Evolutionary conservation across 257 asterid species (phyloP).

Genomic region (Verbena officinalis): DNA sequence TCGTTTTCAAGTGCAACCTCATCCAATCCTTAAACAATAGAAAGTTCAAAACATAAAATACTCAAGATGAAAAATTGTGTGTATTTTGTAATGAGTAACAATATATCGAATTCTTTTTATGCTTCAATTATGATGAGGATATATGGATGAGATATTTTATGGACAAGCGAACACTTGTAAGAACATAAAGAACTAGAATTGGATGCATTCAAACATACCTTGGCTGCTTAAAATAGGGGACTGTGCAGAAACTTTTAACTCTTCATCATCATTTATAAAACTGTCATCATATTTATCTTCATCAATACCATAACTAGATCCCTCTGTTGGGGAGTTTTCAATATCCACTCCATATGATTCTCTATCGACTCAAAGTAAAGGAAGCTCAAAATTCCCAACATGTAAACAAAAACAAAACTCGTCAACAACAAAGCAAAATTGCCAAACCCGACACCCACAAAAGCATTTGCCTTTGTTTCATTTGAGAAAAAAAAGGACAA

Average conservation of each 20-base stretch:
- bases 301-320: conserved; percentile 50
- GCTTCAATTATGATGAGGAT: conserved; percentile 12
- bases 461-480: not conserved
- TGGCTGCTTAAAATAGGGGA: conserved; percentile 48
- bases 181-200: conserved; percentile 4
- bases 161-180: not conserved
- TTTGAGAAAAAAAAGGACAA: not conserved
- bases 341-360: conserved; percentile 90
- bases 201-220: conserved; percentile 42
- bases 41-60: conserved; percentile 22
- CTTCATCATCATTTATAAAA: conserved; percentile 75
- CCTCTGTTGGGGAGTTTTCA: conserved; percentile 61
- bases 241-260: conserved; percentile 36
- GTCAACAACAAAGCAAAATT: conserved; percentile 8
- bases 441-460: conserved; percentile 4
- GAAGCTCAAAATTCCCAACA: conserved; percentile 32
- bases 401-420: conserved; percentile 9
- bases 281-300: conserved; percentile 81
- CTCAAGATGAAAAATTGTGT: conserved; percentile 7
- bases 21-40: conserved; percentile 35
- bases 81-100: not conserved
- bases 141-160: conserved; percentile 6
- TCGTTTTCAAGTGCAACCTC: conserved; percentile 25
- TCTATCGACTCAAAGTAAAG: conserved; percentile 51
- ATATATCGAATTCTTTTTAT: too few species aligned